Evolutionary conservation across 495 filamentous ascomycete species (phyloP), one percentile per base, ranked within the genome.

Genomic region (Trichoderma reesei): DNA sequence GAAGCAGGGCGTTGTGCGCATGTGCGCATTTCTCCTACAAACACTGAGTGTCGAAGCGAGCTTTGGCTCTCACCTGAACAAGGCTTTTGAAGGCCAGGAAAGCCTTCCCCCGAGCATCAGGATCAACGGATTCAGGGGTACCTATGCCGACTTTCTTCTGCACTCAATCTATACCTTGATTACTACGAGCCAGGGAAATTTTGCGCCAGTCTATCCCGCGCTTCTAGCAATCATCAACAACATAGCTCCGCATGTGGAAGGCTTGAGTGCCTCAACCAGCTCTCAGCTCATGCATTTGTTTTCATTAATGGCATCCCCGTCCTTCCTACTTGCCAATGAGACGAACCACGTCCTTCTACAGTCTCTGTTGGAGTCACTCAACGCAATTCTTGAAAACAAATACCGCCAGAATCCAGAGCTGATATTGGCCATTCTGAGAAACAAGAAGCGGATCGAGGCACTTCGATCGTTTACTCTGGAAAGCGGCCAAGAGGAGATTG

Each of bases 1-100:
- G 2, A 96, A 94, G 72, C 90, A 96, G 70, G 92, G 95, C 0
- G 83, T 97, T 3, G 90, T 98, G 20, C 81, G 93, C 46, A 96
- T 98, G 92, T 98, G 94, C 75, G 88, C 95, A 33, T 98, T 99
- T 76, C 85, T 98, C 60, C 75, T 98, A 48, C 94, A 99, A 73
- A 99, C 95, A 1, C 78, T 98, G 70, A 97, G 93, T 70, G 91
- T 92, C 1, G 94, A 97, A 76, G 85, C 86, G 46, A 94, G 89
- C 64, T 98, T 97, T 74, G 92, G 92, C 11, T 85, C 88, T 71
- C 90, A 91, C 68, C 79, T 98, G 63, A 98, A 96, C 75, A 90
- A 90, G 72, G 81, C 80, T 36, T 98, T 99, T 65, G 89, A 94
- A 64, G 89, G 84, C 3, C 95, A 98, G 72, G 91, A 96, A 41